Evolutionary conservation across 2,329 filamentous ascomycete species (phyloP), one percentile per base, ranked within the genome.

Genomic region (Apiospora kogelbergensis): DNA sequence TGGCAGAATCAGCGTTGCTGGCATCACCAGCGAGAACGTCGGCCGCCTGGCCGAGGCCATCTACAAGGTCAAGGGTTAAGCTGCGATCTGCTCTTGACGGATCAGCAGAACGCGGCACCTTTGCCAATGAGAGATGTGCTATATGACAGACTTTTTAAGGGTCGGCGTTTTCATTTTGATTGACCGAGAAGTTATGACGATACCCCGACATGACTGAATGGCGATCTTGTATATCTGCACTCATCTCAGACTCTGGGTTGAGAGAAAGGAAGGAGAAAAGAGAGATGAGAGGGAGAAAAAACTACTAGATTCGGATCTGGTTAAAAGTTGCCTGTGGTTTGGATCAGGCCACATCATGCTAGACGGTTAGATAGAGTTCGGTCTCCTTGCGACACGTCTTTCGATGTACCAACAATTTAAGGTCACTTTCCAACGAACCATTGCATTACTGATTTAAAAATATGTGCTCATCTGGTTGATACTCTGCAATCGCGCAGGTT

Each of bases 1-100:
- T 79, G 93, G 93, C 76, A 89, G 93, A 78, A 96, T 96, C 80
- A 94, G 91, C 63, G 92, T 96, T 68, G 93, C 93, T 63, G 93
- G 93, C 75, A 95, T 96, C 81, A 96, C 93, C 66, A 88, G 83
- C 73, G 91, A 86, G 75, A 95, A 95, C 78, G 93, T 95, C 70
- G 90, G 90, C 77, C 90, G 92, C 73, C 89, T 96, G 71, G 93
- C 93, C 70, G 90, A 95, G 86, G 87, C 91, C 78, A 95, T 96
- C 82, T 94, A 89, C 86, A 93, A 93, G 84, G 88, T 96, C 79
- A 94, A 91, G 82, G 91, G 91, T 78, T 90, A 86, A 70, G 60
- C 26, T 57, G 9, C 3, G 1, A 6, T 37, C 9, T 6, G 6
- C 11, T 11, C 4, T n/a, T 20, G 3, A 53, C 40, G 17, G 17